Base-by-base conservation (phyloP, 2,329 filamentous ascomycete species). In the Aspergillus piperis region DNA sequence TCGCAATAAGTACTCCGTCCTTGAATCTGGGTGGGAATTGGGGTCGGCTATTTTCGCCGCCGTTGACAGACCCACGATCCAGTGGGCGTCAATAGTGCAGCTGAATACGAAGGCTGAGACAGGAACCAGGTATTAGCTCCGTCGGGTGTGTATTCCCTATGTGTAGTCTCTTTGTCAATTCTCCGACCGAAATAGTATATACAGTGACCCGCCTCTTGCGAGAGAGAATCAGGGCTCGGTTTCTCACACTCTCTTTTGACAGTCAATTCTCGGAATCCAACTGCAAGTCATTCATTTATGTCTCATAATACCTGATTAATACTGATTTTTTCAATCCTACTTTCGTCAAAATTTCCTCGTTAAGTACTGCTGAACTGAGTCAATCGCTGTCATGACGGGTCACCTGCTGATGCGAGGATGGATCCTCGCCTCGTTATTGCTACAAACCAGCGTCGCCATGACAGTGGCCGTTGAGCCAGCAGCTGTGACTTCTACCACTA, bases 21-120 rank as follows among this genome's bases (percentile, higher is more conserved):
- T 39, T n/a, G 23, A 30, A 5, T n/a, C 23, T 23, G 3, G 23
- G 19, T 17, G 19, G 13, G 32, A 21, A 15, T 38, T 15, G 10
- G 17, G 19, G 50, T 53, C 50, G 50, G 50, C 30, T 53, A 39
- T 53, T 39, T 41, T 53, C 50, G 38, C 50, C 30, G n/a, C 17
- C 17, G 27, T 30, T 30, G 10, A 19, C n/a, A 17, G 39, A 42
- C 39, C 19, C 39, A 19, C 19, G 15, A 15, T n/a, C 30, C 39
- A 42, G 27, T 36, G 17, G 27, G 27, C 5, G 27, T 53, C 50
- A 25, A 53, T 53, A 53, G 50, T 53, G 17, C 27, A 13, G 23
- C 19, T 32, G 17, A 53, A 53, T 23, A 53, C 50, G 50, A 36
- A 38, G 27, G 15, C 11, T 21, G 17, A 10, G 17, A 23, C 50